A percentile compares a stretch with the other conserved stretches of the same genome.
phyloP scores from a whole-genome alignment of 176 grass and related monocot species.

The Lolium rigidum region DNA sequence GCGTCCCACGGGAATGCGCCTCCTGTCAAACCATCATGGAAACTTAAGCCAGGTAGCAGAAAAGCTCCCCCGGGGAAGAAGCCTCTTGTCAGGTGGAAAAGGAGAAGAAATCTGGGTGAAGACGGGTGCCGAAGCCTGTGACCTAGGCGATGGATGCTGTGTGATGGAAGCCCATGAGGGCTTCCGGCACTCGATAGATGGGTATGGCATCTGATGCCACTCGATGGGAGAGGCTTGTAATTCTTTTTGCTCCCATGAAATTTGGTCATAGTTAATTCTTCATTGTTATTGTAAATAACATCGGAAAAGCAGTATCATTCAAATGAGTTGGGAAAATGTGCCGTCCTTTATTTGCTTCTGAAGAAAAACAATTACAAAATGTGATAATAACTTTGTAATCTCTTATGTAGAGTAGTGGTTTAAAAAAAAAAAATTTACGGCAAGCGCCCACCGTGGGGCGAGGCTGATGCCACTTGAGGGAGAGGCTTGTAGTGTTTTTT shows the following conservation, averaged over 20 bases:
- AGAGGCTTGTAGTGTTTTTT: no score
- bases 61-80: slow-evolving; percentile 63
- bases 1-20: slow-evolving; percentile 46
- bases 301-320: slow-evolving; percentile 32
- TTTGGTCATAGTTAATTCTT: slow-evolving; percentile 58
- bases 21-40: slow-evolving; percentile 33
- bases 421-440: no score
- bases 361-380: neutral
- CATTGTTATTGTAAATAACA: slow-evolving; percentile 66
- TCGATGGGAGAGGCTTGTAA: slow-evolving; percentile 37
- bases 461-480: no score
- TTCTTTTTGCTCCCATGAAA: slow-evolving; percentile 11
- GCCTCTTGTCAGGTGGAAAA: slow-evolving; percentile 61
- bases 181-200: neutral
- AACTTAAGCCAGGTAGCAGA: slow-evolving; percentile 32
- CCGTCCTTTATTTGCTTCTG: neutral
- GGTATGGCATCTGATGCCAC: slow-evolving; percentile 4
- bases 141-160: slow-evolving; percentile 28
- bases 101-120: slow-evolving; percentile 59
- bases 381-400: no score
- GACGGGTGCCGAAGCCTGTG: slow-evolving; percentile 26
- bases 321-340: slow-evolving; percentile 28
- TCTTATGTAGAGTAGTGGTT: no score
- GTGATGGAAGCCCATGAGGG: neutral
- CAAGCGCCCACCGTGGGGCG: no score